A percentile compares a stretch with the other conserved stretches of the same genome.
These are phyloP conservation scores for Exophiala viscosa DNA, from an alignment of 2,329 filamentous ascomycete species.

Conservation along the genomic window DNA sequence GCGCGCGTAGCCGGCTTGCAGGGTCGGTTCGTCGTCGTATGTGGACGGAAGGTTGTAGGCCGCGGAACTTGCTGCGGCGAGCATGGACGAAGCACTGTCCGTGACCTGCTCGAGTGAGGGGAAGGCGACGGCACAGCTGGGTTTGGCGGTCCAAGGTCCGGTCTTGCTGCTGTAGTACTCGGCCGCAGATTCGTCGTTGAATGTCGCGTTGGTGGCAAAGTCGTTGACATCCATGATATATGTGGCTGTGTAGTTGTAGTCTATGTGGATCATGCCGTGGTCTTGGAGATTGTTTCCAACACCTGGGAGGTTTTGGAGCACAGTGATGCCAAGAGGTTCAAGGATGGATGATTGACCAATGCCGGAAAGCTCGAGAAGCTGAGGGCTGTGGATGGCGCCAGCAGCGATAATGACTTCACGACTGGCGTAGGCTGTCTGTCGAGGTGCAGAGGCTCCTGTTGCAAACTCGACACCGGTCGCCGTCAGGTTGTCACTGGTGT, in stretches of 20 bases:
- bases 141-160: constrained; percentile 31
- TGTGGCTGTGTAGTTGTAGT: background rate
- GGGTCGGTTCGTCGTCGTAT: constrained; percentile 11
- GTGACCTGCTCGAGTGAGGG: constrained; percentile 29
- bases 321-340: constrained; percentile 36
- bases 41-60: constrained; percentile 6
- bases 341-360: constrained; percentile 43
- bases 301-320: constrained; percentile 45
- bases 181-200: background rate
- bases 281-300: constrained; percentile 44
- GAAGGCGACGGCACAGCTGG: constrained; percentile 30
- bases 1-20: constrained; percentile 1
- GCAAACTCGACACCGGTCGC: background rate
- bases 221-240: constrained; percentile 7
- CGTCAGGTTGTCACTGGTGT: constrained; percentile 1
- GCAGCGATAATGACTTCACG: constrained; percentile 45
- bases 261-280: constrained; percentile 28
- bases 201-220: background rate
- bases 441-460: background rate
- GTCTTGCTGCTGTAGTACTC: constrained; percentile 9
- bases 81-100: constrained; percentile 11
- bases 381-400: constrained; percentile 40
- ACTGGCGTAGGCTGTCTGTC: constrained; percentile 28
- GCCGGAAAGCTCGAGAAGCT: constrained; percentile 50
- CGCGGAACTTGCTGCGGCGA: background rate